These are phyloP conservation scores for Saururus chinensis DNA, from an alignment of 164 flowering plant species.

Conservation along the genomic window DNA sequence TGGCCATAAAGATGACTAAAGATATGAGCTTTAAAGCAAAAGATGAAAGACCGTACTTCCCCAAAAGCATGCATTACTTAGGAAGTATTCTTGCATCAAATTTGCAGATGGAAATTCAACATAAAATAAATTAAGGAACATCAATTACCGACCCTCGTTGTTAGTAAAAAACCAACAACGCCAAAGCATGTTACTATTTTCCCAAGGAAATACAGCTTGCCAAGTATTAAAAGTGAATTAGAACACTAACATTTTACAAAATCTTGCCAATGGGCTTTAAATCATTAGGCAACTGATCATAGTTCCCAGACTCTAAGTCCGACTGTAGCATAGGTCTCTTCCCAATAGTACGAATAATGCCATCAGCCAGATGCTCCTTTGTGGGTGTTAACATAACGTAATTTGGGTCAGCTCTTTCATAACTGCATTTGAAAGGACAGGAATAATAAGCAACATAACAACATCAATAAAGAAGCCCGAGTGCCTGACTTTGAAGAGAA, in stretches of 20 bases:
- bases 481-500: no score
- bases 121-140: no score
- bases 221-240: no score
- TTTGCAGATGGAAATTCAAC: no score
- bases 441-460: background rate
- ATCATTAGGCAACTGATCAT: constrained; percentile 57
- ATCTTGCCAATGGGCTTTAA: constrained; percentile 61
- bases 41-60: no score
- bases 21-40: no score
- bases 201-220: background rate
- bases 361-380: constrained; percentile 86
- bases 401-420: constrained; percentile 88
- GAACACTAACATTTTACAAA: constrained; percentile 25
- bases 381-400: constrained; percentile 85
- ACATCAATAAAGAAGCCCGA: background rate
- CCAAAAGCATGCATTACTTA: no score
- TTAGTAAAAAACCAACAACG: no score
- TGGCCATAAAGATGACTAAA: no score
- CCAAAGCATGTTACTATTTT: no score
- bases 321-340: constrained; percentile 63
- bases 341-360: constrained; percentile 53
- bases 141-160: no score
- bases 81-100: no score
- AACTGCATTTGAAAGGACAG: constrained; percentile 31
- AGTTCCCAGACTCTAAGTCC: constrained; percentile 54